Evolutionary conservation across 192 early-diverging fungal genomes (phyloP), one percentile per base, ranked within the genome.

Genomic region (Dispira simplex): DNA sequence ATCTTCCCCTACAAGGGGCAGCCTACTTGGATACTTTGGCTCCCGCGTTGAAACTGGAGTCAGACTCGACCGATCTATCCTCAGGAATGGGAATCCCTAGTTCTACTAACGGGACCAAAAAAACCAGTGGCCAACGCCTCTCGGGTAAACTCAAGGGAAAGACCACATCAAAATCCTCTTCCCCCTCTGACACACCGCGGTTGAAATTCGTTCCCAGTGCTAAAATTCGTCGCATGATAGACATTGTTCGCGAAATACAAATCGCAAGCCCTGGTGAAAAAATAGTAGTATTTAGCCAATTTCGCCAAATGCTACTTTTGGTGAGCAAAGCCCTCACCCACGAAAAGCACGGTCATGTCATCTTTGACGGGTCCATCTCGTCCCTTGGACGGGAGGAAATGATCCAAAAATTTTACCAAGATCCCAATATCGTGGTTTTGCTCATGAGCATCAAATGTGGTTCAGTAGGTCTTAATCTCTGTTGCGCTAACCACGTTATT

Each of bases 391-490:
- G 56, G 43, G 54, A 65, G 56, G 46, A 55, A n/a, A 47, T 46
- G 53, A 27, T 65, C 28, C 45, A 46, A 20, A 20, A 44, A 0
- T 53, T 58, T 44, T 43, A 51, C 23, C 44, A 62, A 16, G n/a
- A 46, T 20, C n/a, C 28, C 28, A 45, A 62, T 16, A 20, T 62
- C 16, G 18, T 25, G 20, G 68, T 68, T 59, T 18, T 70, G 73
- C 11, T 71, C 70, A 44, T 67, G 10, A 62, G 54, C 28, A 52
- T 45, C 18, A 62, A 46, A 18, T 43, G 59, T 47, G 89, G 85
- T 9, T 79, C 79, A 0, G 67, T 87, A 54, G 91, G 87, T 11
- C 70, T 90, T 21, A 93, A 93, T 63, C 64, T 89, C 20, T 77
- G 73, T 11, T 70, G 65, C 3, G 85, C 85, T 0, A 87, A 81